Conservation (phyloP, 2,329 filamentous ascomycete genomes). For the Hypoxylon sp. region DNA sequence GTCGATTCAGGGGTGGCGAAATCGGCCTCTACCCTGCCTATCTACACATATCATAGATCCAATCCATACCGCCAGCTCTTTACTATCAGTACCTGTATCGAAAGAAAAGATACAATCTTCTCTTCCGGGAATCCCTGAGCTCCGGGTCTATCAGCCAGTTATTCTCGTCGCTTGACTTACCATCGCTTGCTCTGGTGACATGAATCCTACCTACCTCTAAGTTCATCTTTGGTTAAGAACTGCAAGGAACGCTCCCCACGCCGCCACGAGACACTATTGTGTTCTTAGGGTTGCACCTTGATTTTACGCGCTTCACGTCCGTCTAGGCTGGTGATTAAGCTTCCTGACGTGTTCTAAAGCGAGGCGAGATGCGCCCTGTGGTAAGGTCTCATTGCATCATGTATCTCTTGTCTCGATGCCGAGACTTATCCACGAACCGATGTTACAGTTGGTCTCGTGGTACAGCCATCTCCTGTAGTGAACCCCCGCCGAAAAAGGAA, state of each 20-base stretch:
- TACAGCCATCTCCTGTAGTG: conserved; percentile 41
- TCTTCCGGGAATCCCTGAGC: conserved; percentile 13
- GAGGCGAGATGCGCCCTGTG: conserved; percentile 46
- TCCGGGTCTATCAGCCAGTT: conserved; percentile 14
- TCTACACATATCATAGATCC: conserved; percentile 28
- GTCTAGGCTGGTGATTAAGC: conserved; percentile 41
- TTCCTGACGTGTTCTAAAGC: conserved; percentile 39
- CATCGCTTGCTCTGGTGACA: conserved; percentile 11
- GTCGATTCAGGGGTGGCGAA: conserved; percentile 43
- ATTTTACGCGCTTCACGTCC: conserved; percentile 21
- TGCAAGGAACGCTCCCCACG: conserved; percentile 34
- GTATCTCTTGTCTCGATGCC: conserved; percentile 42
- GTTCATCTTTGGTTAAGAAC: conserved; percentile 19
- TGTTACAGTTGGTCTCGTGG: conserved; percentile 43
- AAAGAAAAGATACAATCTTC: conserved; percentile 16
- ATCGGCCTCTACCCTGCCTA: conserved; percentile 38
- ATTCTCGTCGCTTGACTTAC: conserved; percentile 5
- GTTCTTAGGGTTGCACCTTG: conserved; percentile 23
- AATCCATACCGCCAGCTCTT: conserved; percentile 26
- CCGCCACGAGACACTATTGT: conserved; percentile 19
- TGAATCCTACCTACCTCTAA: conserved; percentile 22
- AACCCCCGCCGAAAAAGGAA: conserved; percentile 27
- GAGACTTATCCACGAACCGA: conserved; percentile 46
- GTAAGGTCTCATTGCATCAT: conserved; percentile 48
- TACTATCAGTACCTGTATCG: conserved; percentile 10